A percentile compares a stretch with the other conserved stretches of the same genome.
phyloP scores from a whole-genome alignment of 1,284 basidiomycete species.

The Takashimella tepidaria region DNA sequence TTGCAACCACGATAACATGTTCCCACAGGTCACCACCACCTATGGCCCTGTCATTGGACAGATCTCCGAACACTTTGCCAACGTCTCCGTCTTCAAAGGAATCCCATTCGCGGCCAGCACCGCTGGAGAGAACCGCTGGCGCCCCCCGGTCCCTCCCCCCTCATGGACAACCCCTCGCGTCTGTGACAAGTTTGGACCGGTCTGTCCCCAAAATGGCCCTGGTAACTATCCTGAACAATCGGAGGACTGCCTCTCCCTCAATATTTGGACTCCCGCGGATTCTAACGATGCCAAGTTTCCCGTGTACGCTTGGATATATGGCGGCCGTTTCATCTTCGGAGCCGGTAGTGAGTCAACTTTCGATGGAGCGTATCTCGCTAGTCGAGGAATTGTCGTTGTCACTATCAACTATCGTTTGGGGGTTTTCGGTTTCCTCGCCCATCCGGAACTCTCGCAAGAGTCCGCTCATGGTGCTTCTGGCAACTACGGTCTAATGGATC shows the following conservation, averaged over 20 bases:
- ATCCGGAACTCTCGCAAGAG: neutral
- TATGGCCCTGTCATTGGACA: conserved; percentile 1
- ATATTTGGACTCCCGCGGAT: conserved; percentile 31
- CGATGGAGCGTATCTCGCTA: conserved; percentile 51
- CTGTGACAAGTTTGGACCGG: conserved; percentile 3
- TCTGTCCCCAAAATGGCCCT: conserved; percentile 3
- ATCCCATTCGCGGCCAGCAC: conserved; percentile 4
- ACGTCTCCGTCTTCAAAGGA: conserved; percentile 5
- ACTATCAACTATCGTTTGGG: conserved; percentile 42
- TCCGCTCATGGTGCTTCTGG: neutral
- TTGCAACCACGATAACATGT: too few species aligned
- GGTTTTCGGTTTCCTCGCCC: neutral
- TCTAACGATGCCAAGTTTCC: conserved; percentile 10
- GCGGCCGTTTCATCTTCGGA: conserved; percentile 38
- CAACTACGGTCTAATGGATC: neutral
- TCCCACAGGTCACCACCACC: neutral
- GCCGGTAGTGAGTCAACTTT: conserved; percentile 46
- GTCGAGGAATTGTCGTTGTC: conserved; percentile 53
- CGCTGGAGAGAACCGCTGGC: conserved; percentile 7
- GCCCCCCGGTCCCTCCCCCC: conserved; percentile 1
- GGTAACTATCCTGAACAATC: conserved; percentile 6
- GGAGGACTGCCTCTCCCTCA: conserved; percentile 23
- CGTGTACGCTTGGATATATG: conserved; percentile 23
- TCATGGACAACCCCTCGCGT: neutral
- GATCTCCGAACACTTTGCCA: neutral